Conservation (phyloP, 2,329 filamentous ascomycete species). For the Fusarium multiceps region DNA sequence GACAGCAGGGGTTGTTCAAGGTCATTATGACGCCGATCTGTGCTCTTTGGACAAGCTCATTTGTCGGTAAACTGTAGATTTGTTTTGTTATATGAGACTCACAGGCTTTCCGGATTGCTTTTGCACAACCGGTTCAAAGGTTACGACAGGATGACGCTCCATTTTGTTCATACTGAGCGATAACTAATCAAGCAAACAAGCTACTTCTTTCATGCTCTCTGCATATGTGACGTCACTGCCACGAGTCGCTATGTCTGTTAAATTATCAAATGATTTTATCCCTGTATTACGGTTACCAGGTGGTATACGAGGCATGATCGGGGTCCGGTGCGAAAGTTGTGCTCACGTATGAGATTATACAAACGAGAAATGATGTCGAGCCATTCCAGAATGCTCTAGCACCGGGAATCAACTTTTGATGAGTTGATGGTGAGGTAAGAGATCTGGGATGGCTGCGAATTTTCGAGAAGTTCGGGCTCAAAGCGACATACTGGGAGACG, state of each 20-base stretch:
- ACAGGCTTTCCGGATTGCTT: background rate
- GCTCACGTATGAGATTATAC: background rate
- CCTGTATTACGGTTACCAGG: too few species aligned
- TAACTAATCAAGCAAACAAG: background rate
- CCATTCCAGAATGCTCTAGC: too few species aligned
- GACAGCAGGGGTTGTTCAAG: background rate
- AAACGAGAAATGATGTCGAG: background rate
- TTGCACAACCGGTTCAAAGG: background rate
- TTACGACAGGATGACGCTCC: background rate
- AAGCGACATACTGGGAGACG: too few species aligned
- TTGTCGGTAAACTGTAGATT: background rate
- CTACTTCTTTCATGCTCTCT: background rate
- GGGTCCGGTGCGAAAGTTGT: background rate
- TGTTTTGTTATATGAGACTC: background rate
- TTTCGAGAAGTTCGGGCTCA: too few species aligned
- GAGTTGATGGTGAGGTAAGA: too few species aligned
- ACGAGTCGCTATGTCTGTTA: rapidly evolving
- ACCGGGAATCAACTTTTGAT: too few species aligned
- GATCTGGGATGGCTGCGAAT: too few species aligned
- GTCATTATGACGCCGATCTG: background rate
- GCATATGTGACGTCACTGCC: background rate
- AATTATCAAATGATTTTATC: background rate
- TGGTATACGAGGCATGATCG: too few species aligned
- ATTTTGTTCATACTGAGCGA: background rate
- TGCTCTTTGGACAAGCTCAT: background rate